Base-by-base conservation (phyloP, 306 rosid species). In the Vigna reflexopilosa region DNA sequence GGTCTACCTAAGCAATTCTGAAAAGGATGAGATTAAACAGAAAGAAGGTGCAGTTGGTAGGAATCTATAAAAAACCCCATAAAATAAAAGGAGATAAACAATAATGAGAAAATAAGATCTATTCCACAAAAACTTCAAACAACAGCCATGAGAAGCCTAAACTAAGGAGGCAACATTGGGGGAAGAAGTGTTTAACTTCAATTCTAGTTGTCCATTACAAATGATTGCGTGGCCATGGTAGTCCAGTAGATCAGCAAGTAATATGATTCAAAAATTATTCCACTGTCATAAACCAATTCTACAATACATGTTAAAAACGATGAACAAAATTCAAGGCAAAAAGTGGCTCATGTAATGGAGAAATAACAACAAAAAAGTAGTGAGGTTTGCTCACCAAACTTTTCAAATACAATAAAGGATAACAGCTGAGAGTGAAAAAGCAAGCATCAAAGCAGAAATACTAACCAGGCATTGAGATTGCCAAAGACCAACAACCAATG, bases 271-370 rank as follows among this genome's bases (percentile, higher is more conserved):
- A 67, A 61, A 81, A 47, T 32, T 55, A 48, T 32, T 77, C 77
- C 72, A 44, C 47, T 79, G 36, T 79, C 64, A 75, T 36, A 72
- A 79, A 58, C 82, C 62, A 74, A 73, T 76, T 72, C 76, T 75
- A 68, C 78, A 82, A 75, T 36, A 75, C 40, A 40, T 75, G 78
- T 48, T 67, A 75, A 80, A 76, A 78, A 17, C 47, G 17, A 71
- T 20, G 4, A 40, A 79, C 65, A 58, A 81, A 54, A 30, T 67
- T 47, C 68, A 69, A 65, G 63, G 59, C 30, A 64, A 79, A 49
- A 47, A 17, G 24, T 63, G 34, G 79, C 68, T 2, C 16, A 62
- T 47, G 38, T 59, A 77, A 34, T 72, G 20, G 54, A 49, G 45
- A 81, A 75, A 73, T 63, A 68, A 57, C 57, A 61, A 77, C 45